Conservation (phyloP, 768 basidiomycete genomes). For the Amanita brunnescens region DNA sequence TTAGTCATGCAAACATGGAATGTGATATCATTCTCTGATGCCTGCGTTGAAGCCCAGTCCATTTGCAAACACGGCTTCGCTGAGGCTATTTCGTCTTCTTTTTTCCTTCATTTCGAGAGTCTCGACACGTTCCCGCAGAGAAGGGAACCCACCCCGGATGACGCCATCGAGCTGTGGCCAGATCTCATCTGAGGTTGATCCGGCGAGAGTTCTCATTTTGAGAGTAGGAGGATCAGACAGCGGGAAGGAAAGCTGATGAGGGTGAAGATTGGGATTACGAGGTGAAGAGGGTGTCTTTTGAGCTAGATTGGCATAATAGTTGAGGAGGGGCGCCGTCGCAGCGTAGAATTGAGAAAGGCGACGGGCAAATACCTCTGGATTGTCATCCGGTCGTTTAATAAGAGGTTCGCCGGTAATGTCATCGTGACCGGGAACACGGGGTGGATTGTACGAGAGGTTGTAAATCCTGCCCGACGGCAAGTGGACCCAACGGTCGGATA, state of each 20-base stretch:
- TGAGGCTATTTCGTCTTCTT: conserved; percentile 32
- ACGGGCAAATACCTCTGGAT: conserved; percentile 72
- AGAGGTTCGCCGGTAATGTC: conserved; percentile 83
- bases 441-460: conserved; percentile 82
- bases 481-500: conserved; percentile 88
- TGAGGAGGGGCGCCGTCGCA: conserved; percentile 73
- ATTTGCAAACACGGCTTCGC: conserved; percentile 40
- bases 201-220: conserved; percentile 52
- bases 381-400: conserved; percentile 85
- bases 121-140: conserved; percentile 41
- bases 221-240: conserved; percentile 32
- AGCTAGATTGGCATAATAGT: conserved; percentile 46
- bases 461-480: conserved; percentile 84
- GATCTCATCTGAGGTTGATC: conserved; percentile 79
- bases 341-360: conserved; percentile 72
- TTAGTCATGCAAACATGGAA: background rate
- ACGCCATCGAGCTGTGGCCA: conserved; percentile 74
- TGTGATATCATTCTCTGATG: conserved; percentile 5
- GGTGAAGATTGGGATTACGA: conserved; percentile 32
- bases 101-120: conserved; percentile 32
- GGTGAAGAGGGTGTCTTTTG: conserved; percentile 17
- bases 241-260: conserved; percentile 42
- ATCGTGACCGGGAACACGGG: conserved; percentile 70
- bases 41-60: conserved; percentile 14
- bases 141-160: conserved; percentile 50